These are phyloP conservation scores for Linnemannia elongata DNA, from an alignment of 192 early-diverging fungal genomes.

Conservation along the genomic window DNA sequence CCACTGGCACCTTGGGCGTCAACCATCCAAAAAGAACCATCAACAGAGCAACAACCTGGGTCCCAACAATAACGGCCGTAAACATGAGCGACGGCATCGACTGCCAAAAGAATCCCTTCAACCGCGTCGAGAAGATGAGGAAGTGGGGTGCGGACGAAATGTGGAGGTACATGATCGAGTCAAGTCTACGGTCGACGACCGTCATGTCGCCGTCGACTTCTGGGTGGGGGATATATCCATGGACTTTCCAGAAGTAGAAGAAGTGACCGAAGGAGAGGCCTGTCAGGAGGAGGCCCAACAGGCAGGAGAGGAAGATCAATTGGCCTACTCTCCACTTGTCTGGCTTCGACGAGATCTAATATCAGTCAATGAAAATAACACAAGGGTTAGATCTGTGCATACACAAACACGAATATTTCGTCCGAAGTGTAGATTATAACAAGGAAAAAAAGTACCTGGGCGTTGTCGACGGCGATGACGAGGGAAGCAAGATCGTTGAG, in stretches of 20 bases:
- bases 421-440: background rate
- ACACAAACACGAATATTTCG: background rate
- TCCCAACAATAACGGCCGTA: constrained; percentile 82
- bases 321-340: constrained; percentile 97
- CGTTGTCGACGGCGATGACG: constrained; percentile 94
- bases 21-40: constrained; percentile 77
- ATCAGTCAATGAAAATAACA: background rate
- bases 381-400: background rate
- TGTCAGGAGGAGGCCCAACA: constrained; percentile 83
- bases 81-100: constrained; percentile 83
- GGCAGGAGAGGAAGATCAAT: constrained; percentile 82
- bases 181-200: constrained; percentile 59
- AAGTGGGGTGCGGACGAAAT: constrained; percentile 92
- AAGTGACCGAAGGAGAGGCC: constrained; percentile 85
- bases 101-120: constrained; percentile 88
- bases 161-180: constrained; percentile 95
- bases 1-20: constrained; percentile 69
- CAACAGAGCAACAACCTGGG: constrained; percentile 90
- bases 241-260: constrained; percentile 80
- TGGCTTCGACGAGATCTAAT: constrained; percentile 78
- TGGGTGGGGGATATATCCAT: constrained; percentile 43
- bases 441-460: constrained; percentile 53
- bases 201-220: constrained; percentile 41
- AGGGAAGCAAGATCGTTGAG: constrained; percentile 91
- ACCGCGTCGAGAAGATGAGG: constrained; percentile 92